These are phyloP conservation scores for Tuber aestivum DNA, from an alignment of 495 filamentous ascomycete species.

Conservation along the genomic window DNA sequence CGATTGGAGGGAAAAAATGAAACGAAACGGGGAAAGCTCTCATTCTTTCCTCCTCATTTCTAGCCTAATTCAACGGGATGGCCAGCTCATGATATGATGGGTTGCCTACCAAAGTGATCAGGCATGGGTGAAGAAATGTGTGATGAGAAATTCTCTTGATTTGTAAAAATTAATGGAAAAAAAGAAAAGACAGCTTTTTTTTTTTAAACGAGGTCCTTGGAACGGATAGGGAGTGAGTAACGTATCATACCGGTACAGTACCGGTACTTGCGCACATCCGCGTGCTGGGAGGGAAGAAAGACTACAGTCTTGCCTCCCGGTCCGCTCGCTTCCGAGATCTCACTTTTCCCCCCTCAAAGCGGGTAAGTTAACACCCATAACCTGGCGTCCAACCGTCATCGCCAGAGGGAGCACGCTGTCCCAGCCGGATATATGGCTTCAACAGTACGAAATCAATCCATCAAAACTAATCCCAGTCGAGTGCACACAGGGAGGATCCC, in stretches of 20 bases:
- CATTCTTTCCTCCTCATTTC: background rate
- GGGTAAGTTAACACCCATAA: constrained; percentile 2
- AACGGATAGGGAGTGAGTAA: background rate
- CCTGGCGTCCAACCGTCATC: background rate
- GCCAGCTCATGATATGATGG: background rate
- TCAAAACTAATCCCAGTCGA: background rate
- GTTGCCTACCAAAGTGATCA: background rate
- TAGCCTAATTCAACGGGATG: background rate
- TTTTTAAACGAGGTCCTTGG: background rate
- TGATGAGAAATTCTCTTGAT: background rate
- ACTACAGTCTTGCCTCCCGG: background rate
- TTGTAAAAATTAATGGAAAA: background rate
- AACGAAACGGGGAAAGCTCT: background rate
- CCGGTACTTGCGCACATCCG: background rate
- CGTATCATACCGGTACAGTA: too few relatives aligned
- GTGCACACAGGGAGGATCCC: background rate
- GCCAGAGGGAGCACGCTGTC: background rate
- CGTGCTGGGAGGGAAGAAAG: background rate
- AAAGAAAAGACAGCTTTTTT: background rate
- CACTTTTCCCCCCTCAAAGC: background rate
- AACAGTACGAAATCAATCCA: background rate
- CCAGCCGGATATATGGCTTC: background rate
- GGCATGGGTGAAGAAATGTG: background rate
- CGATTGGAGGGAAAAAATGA: background rate
- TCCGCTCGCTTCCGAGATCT: constrained; percentile 1